A percentile compares a stretch with the other conserved stretches of the same genome.
Evolutionary conservation across 208 protist genomes (phyloP).

Genomic region (Trypanosoma mega): DNA sequence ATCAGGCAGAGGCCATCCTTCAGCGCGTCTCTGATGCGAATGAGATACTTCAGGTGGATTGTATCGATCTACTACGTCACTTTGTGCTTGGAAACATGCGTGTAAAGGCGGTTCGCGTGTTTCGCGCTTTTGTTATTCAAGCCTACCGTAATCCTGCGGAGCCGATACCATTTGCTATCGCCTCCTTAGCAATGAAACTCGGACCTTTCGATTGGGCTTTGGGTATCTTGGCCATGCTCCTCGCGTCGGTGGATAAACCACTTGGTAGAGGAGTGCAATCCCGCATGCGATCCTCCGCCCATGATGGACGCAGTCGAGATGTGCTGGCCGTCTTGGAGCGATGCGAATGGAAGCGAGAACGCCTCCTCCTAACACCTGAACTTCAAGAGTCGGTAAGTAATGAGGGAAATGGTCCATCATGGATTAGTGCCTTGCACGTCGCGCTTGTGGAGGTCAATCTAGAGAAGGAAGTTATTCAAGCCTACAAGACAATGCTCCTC

Average conservation of each 20-base stretch:
- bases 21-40: constrained; percentile 12
- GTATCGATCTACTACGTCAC: constrained; percentile 19
- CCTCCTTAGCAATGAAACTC: constrained; percentile 51
- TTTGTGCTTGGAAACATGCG: constrained; percentile 18
- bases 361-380: constrained; percentile 49
- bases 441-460: constrained; percentile 70
- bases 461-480: constrained; percentile 46
- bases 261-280: constrained; percentile 28
- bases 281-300: constrained; percentile 37
- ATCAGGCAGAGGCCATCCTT: constrained; percentile 22
- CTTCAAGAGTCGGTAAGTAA: constrained; percentile 15
- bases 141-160: constrained; percentile 14
- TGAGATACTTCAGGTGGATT: constrained; percentile 18
- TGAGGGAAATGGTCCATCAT: constrained; percentile 28
- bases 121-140: constrained; percentile 29
- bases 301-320: constrained; percentile 28
- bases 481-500: constrained; percentile 42
- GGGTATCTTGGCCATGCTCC: constrained; percentile 57
- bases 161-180: constrained; percentile 47
- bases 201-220: constrained; percentile 74
- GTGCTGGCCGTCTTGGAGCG: constrained; percentile 51
- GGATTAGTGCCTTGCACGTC: constrained; percentile 64
- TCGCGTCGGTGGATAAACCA: constrained; percentile 35
- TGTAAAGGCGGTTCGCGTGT: constrained; percentile 22
- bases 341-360: constrained; percentile 60